Percentiles rank a stretch among this genome's conserved stretches.
phyloP scores from a whole-genome alignment of 2,329 filamentous ascomycete species.

The Trichoderma sp. region DNA sequence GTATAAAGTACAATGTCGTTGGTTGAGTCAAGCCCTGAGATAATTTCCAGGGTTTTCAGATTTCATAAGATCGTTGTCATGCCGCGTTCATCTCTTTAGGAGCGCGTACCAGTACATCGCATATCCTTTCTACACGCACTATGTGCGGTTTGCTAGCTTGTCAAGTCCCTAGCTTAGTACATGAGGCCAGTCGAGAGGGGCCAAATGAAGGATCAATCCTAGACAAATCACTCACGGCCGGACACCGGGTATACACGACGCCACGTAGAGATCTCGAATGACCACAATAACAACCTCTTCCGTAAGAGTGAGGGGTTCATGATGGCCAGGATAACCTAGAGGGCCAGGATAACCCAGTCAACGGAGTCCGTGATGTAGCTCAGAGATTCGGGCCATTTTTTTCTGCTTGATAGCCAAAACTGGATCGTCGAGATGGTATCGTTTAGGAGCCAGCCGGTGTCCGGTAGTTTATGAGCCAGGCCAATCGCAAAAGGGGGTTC shows the following conservation, averaged over 20 bases:
- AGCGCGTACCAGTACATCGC: neutral
- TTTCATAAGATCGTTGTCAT: neutral
- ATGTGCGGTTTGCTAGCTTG: neutral
- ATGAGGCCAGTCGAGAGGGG: constrained; percentile 15
- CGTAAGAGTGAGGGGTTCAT: neutral
- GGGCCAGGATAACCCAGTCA: neutral
- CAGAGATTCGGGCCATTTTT: neutral
- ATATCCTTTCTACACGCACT: neutral
- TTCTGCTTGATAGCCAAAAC: constrained; percentile 1
- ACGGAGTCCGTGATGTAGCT: neutral
- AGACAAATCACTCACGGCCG: neutral
- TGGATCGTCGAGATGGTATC: constrained; percentile 3
- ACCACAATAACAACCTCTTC: neutral
- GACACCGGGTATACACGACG: constrained; percentile 3
- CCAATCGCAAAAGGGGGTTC: neutral
- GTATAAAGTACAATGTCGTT: neutral
- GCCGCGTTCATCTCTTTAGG: neutral
- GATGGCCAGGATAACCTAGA: neutral
- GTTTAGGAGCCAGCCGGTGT: neutral
- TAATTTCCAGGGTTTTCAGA: neutral
- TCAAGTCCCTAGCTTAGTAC: neutral
- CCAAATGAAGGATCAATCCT: constrained; percentile 18
- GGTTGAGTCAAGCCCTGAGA: neutral
- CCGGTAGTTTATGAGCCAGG: neutral
- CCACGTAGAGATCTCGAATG: constrained; percentile 8